These are phyloP conservation scores for Coemansia sp. DNA, from an alignment of 192 early-diverging fungal species.

Conservation along the genomic window DNA sequence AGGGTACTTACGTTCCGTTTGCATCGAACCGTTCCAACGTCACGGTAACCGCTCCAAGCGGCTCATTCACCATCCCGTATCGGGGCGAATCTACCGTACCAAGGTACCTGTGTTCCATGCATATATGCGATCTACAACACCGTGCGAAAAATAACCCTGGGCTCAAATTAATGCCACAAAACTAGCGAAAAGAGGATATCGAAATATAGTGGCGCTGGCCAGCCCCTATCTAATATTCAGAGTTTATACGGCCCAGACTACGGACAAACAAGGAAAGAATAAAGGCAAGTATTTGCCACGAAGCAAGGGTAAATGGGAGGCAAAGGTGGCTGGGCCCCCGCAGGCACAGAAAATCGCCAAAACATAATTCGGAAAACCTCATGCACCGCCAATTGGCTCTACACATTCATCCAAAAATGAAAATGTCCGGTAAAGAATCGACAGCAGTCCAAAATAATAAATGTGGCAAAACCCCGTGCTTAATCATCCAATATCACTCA, in stretches of 20 bases:
- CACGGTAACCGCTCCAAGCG: conserved; percentile 31
- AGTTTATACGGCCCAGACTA: not conserved
- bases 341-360: not conserved
- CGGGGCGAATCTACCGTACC: conserved; percentile 31
- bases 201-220: not conserved
- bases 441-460: not conserved
- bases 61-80: conserved; percentile 18
- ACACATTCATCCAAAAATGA: not conserved
- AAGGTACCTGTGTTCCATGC: conserved; percentile 36
- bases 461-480: not conserved
- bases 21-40: conserved; percentile 31
- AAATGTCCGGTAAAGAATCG: not conserved
- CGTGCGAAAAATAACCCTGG: not conserved
- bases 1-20: conserved; percentile 43
- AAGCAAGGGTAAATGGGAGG: not conserved
- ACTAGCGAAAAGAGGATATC: not conserved
- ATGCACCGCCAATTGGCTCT: not conserved
- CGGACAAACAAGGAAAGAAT: not conserved
- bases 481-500: conserved; percentile 12
- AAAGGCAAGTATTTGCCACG: not conserved
- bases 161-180: not conserved
- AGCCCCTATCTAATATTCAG: not conserved
- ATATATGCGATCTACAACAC: conserved; percentile 15
- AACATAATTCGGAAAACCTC: not conserved
- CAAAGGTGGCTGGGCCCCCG: not conserved